A percentile compares a stretch with the other conserved stretches of the same genome.
Conservation (phyloP, 805 yeast species). For the Yamadazyma sp. region DNA sequence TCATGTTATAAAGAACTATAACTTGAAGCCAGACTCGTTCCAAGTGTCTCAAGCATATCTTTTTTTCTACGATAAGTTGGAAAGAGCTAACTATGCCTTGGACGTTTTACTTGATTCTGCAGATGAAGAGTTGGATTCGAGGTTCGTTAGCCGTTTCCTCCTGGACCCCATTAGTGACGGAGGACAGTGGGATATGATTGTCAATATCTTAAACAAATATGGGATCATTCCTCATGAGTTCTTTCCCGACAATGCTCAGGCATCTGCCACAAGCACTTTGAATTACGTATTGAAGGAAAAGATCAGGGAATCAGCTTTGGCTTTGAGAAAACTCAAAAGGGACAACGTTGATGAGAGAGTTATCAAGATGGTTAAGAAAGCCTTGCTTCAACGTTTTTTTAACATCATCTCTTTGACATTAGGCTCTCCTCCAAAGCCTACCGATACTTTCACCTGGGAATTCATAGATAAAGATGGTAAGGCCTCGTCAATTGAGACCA, state of each 20-base stretch:
- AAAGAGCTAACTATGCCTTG: conserved; percentile 77
- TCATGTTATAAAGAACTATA: conserved; percentile 58
- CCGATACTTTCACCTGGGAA: conserved; percentile 70
- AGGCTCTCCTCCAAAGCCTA: conserved; percentile 78
- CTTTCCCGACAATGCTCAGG: conserved; percentile 67
- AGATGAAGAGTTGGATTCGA: conserved; percentile 63
- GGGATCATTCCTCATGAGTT: conserved; percentile 75
- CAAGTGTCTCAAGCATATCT: conserved; percentile 78
- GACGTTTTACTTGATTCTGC: conserved; percentile 74
- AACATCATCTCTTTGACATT: conserved; percentile 64
- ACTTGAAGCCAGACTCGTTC: conserved; percentile 51
- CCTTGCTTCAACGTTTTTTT: conserved; percentile 61
- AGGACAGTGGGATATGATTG: conserved; percentile 85
- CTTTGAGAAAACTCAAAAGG: conserved; percentile 51
- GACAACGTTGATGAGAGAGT: conserved; percentile 41
- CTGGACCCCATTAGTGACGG: conserved; percentile 75
- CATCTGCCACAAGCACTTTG: conserved; percentile 53
- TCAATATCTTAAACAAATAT: conserved; percentile 73
- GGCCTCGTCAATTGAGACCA: conserved; percentile 49
- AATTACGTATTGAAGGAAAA: conserved; percentile 66
- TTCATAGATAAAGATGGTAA: conserved; percentile 70
- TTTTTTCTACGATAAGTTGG: conserved; percentile 84
- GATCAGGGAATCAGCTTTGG: conserved; percentile 75
- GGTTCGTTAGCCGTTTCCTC: conserved; percentile 66
- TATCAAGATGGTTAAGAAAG: conserved; percentile 32